A percentile compares a stretch with the other conserved stretches of the same genome.
phyloP scores from a whole-genome alignment of 352 stramenopile genomes.

The Phytopythium litorale region DNA sequence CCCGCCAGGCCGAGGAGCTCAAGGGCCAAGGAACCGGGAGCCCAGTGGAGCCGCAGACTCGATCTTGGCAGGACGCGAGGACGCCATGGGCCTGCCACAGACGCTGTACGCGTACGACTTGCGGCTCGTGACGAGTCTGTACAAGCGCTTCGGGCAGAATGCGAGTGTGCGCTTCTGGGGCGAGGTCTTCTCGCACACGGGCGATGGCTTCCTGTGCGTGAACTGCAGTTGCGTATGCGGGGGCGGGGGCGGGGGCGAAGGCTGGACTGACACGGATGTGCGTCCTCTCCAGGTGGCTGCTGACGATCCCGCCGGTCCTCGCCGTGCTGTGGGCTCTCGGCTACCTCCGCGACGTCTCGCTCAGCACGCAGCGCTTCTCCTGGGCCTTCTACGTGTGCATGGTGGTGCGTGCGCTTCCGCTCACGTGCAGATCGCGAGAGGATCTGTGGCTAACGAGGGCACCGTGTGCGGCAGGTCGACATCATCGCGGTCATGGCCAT shows the following conservation, averaged over 20 bases:
- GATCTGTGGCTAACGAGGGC: not conserved
- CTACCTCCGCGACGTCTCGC: constrained; percentile 22
- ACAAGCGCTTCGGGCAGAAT: constrained; percentile 58
- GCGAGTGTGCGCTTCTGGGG: constrained; percentile 43
- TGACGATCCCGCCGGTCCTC: constrained; percentile 48
- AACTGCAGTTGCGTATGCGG: no score
- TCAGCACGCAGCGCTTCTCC: constrained; percentile 25
- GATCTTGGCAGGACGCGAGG: not conserved
- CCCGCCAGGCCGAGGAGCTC: no score
- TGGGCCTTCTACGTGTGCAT: constrained; percentile 46
- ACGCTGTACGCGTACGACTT: constrained; percentile 73
- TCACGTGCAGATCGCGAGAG: no score
- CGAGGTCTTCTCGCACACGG: constrained; percentile 78
- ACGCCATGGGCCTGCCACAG: constrained; percentile 49
- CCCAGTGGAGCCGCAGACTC: constrained; percentile 9
- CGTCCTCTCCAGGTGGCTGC: constrained; percentile 34
- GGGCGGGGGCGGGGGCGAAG: no score
- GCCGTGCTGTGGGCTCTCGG: constrained; percentile 28
- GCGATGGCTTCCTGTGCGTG: constrained; percentile 80
- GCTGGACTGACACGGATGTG: not conserved
- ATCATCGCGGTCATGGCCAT: constrained; percentile 56
- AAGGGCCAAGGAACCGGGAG: not conserved
- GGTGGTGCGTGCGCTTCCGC: constrained; percentile 18
- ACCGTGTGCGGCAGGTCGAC: constrained; percentile 31
- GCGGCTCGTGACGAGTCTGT: constrained; percentile 61